Percentiles rank a stretch among this genome's conserved stretches.
Conservation (phyloP, 805 yeast genomes). For the Candida namnaoensis region DNA sequence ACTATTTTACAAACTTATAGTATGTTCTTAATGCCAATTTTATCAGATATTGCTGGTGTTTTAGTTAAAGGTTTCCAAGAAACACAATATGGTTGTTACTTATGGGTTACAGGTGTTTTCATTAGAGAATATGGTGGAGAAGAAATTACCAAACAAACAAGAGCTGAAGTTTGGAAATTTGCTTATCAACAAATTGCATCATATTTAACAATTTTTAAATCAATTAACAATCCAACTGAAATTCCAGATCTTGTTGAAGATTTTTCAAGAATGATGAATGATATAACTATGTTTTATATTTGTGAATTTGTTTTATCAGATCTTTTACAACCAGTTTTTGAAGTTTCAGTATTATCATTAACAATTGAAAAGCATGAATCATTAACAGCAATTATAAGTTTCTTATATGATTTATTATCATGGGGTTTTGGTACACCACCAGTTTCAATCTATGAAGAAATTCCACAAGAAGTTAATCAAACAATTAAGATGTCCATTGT, state of each 20-base stretch:
- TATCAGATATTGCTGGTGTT: conserved; percentile 57
- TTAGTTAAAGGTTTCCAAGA: conserved; percentile 62
- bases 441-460: conserved; percentile 50
- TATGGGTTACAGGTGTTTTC: conserved; percentile 84
- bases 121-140: conserved; percentile 67
- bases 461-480: conserved; percentile 45
- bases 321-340: conserved; percentile 42
- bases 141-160: conserved; percentile 35
- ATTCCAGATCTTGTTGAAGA: conserved; percentile 69
- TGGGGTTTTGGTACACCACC: conserved; percentile 86
- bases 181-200: conserved; percentile 55
- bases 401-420: conserved; percentile 68
- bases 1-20: conserved; percentile 56
- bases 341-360: conserved; percentile 49
- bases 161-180: conserved; percentile 64
- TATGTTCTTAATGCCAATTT: conserved; percentile 44
- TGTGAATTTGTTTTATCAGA: conserved; percentile 36
- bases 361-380: conserved; percentile 64
- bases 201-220: conserved; percentile 39
- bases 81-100: conserved; percentile 70
- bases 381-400: conserved; percentile 60
- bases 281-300: conserved; percentile 70
- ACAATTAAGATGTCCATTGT: conserved; percentile 39
- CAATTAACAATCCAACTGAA: conserved; percentile 14
- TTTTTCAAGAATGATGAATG: conserved; percentile 73